Percentiles rank a stretch among this genome's conserved stretches.
Conservation (phyloP, 164 flowering plant species). For the Sedum album region DNA sequence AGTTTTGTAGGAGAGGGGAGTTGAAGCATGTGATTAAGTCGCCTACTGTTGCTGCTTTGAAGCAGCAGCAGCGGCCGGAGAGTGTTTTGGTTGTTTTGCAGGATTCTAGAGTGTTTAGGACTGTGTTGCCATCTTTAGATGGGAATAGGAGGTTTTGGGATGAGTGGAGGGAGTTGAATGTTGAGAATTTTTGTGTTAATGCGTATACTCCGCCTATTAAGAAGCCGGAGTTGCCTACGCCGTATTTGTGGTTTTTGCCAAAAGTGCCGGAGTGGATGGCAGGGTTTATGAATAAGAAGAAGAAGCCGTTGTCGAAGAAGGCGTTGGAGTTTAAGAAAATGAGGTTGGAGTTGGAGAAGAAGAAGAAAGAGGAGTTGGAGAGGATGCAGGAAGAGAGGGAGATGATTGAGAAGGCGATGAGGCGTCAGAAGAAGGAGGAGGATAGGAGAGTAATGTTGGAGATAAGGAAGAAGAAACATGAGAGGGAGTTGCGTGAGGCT, state of each 20-base stretch:
- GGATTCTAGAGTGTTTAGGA: slow-evolving; percentile 65
- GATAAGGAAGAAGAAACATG: slow-evolving; percentile 33
- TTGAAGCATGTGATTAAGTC: slow-evolving; percentile 76
- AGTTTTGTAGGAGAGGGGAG: slow-evolving; percentile 45
- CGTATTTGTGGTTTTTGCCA: slow-evolving; percentile 53
- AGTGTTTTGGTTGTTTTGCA: slow-evolving; percentile 67
- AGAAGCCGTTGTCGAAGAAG: slow-evolving; percentile 58
- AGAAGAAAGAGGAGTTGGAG: slow-evolving; percentile 54
- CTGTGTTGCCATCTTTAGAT: slow-evolving; percentile 60
- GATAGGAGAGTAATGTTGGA: slow-evolving; percentile 55
- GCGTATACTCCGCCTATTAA: slow-evolving; percentile 77
- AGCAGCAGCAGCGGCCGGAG: slow-evolving; percentile 36
- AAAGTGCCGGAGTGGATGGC: slow-evolving; percentile 27
- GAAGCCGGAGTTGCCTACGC: slow-evolving; percentile 56
- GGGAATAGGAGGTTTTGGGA: slow-evolving; percentile 67
- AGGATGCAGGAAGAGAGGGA: slow-evolving; percentile 44
- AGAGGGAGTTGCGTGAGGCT: slow-evolving; percentile 34
- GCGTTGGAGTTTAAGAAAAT: slow-evolving; percentile 45
- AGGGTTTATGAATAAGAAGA: slow-evolving; percentile 28
- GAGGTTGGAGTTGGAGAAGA: slow-evolving; percentile 50
- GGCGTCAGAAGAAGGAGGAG: slow-evolving; percentile 39
- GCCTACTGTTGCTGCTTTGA: slow-evolving; percentile 14
- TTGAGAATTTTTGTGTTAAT: slow-evolving; percentile 55
- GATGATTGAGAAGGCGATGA: slow-evolving; percentile 30
- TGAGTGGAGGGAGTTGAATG: slow-evolving; percentile 50